Conservation (phyloP, 495 filamentous ascomycete genomes). For the Penicillium bovifimosum region DNA sequence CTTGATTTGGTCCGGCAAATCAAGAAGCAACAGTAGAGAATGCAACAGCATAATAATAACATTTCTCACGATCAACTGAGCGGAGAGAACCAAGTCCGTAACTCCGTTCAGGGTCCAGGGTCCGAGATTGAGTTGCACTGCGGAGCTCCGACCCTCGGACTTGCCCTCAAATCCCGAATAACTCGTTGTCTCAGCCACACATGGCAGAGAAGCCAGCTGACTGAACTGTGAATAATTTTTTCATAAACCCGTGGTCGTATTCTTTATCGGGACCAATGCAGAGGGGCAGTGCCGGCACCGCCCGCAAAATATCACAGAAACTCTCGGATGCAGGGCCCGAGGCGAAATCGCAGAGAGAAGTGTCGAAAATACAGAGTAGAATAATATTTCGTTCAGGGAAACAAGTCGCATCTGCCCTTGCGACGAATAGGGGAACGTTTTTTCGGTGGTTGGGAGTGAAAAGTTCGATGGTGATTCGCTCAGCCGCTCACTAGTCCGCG, state of each 20-base stretch:
- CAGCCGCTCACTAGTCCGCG: background rate
- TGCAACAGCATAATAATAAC: background rate
- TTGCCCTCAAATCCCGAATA: background rate
- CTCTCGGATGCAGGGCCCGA: background rate
- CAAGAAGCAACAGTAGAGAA: background rate
- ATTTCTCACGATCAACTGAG: background rate
- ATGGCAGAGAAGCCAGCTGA: background rate
- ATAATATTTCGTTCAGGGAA: background rate
- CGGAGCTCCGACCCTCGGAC: background rate
- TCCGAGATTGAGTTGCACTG: background rate
- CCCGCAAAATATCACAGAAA: background rate
- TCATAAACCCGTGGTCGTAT: background rate
- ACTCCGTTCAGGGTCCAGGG: background rate
- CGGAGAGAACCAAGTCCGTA: background rate
- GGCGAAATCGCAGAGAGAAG: background rate
- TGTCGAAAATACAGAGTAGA: background rate
- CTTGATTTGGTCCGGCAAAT: background rate
- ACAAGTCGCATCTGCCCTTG: background rate
- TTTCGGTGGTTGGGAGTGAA: background rate
- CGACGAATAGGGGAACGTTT: background rate
- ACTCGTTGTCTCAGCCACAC: background rate
- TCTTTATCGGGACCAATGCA: background rate
- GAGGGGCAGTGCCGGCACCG: conserved; percentile 16
- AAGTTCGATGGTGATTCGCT: background rate
- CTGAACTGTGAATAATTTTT: background rate